These are phyloP conservation scores for Rutidosis leptorrhynchoides DNA, from an alignment of 129 eudicot species.

Conservation along the genomic window DNA sequence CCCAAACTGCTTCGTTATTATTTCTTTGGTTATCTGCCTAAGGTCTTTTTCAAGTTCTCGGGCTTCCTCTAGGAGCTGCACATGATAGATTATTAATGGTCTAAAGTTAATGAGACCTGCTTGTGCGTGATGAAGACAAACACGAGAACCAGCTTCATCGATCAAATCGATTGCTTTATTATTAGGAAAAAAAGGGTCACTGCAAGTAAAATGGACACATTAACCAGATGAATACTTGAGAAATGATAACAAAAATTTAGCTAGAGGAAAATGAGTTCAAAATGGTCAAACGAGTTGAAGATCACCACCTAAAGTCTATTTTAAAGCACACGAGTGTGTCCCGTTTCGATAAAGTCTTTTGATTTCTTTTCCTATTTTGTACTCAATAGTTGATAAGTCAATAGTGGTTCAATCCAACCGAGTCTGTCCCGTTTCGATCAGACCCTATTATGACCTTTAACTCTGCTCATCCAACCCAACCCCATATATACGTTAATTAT, in stretches of 20 bases:
- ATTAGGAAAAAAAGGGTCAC: constrained; percentile 90
- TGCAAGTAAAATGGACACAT: constrained; percentile 24
- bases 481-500: neutral
- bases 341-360: too few species aligned
- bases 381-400: too few species aligned
- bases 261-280: neutral
- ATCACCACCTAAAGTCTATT: neutral
- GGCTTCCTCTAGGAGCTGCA: constrained; percentile 91
- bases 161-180: constrained; percentile 83
- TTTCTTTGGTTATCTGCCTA: constrained; percentile 83
- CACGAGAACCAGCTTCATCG: constrained; percentile 96
- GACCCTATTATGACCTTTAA: neutral
- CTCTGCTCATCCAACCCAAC: neutral
- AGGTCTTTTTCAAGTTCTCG: constrained; percentile 88
- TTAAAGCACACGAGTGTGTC: neutral
- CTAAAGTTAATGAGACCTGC: constrained; percentile 27
- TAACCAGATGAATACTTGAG: neutral
- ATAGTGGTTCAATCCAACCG: neutral
- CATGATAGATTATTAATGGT: constrained; percentile 8
- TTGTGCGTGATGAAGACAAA: constrained; percentile 81
- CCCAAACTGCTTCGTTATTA: constrained; percentile 75
- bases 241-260: neutral
- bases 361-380: too few species aligned
- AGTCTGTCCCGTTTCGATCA: neutral
- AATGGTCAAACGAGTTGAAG: neutral